Percentiles rank a stretch among this genome's conserved stretches.
Evolutionary conservation across 345 rosid genomes (phyloP).

Genomic region (Streptanthus diversifolius): DNA sequence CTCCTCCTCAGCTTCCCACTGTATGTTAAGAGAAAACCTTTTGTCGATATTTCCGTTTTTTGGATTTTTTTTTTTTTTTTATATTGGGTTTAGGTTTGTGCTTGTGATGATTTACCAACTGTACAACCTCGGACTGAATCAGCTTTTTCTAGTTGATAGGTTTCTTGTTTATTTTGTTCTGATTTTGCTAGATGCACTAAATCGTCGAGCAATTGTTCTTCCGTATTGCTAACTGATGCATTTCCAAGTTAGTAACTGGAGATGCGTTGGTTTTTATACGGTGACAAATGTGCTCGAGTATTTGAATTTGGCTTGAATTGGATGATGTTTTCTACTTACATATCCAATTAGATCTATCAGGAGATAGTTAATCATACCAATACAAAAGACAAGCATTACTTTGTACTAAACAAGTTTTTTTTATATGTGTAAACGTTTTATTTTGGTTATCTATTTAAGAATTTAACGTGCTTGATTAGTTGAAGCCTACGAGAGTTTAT

Average conservation of each 20-base stretch:
- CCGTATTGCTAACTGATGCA: background rate
- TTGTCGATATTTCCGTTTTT: too few species aligned
- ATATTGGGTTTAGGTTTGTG: background rate
- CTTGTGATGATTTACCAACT: background rate
- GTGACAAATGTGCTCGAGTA: background rate
- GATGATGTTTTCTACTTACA: background rate
- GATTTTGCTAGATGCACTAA: background rate
- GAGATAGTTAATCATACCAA: too few species aligned
- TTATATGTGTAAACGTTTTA: background rate
- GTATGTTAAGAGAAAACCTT: constrained; percentile 30
- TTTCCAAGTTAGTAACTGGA: background rate
- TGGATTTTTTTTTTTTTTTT: too few species aligned
- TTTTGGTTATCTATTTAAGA: background rate
- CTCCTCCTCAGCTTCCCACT: constrained; percentile 95
- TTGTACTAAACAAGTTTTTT: background rate
- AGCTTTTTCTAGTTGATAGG: background rate
- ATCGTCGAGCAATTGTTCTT: background rate
- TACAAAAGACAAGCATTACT: background rate
- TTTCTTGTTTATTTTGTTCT: background rate
- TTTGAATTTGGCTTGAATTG: background rate
- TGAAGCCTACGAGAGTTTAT: background rate
- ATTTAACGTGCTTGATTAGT: background rate
- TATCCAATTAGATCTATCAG: too few species aligned
- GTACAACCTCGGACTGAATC: constrained; percentile 8
- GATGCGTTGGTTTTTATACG: background rate